These are phyloP conservation scores for Panaeolus cyanescens DNA, from an alignment of 768 basidiomycete species.

Conservation along the genomic window DNA sequence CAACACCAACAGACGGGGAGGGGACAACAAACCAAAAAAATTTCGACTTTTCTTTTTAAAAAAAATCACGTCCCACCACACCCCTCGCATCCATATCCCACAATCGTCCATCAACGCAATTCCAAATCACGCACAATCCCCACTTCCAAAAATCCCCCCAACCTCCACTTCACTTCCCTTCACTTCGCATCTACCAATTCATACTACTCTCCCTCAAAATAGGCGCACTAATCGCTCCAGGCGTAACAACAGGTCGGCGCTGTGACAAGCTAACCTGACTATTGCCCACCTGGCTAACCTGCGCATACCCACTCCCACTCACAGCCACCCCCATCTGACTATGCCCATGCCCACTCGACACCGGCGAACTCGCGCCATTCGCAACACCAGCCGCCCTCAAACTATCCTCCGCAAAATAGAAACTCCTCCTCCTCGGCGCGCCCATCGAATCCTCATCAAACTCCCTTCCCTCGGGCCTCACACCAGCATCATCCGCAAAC, in stretches of 20 bases:
- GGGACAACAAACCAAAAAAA: neutral
- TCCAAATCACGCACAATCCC: neutral
- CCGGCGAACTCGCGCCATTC: constrained; percentile 35
- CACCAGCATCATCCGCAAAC: constrained; percentile 36
- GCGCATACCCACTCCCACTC: constrained; percentile 13
- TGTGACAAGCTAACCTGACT: constrained; percentile 1
- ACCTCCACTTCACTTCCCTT: no score
- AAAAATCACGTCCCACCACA: constrained; percentile 1
- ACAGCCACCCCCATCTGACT: constrained; percentile 5
- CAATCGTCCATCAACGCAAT: neutral
- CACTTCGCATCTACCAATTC: constrained; percentile 62
- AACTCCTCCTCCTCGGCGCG: constrained; percentile 71
- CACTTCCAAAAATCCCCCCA: no score
- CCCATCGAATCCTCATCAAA: constrained; percentile 80
- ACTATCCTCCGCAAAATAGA: constrained; percentile 88
- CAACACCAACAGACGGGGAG: no score
- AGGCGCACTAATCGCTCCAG: constrained; percentile 73
- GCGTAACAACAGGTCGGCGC: constrained; percentile 34
- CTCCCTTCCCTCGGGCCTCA: constrained; percentile 64
- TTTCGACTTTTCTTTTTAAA: neutral
- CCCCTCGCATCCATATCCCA: no score
- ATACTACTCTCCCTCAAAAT: constrained; percentile 80
- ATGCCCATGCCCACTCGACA: constrained; percentile 27
- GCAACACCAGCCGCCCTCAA: constrained; percentile 55
- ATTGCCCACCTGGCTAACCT: constrained; percentile 59